A percentile compares a stretch with the other conserved stretches of the same genome.
These are phyloP conservation scores for Monosporascus sp. DNA, from an alignment of 2,329 filamentous ascomycete genomes.

Conservation along the genomic window DNA sequence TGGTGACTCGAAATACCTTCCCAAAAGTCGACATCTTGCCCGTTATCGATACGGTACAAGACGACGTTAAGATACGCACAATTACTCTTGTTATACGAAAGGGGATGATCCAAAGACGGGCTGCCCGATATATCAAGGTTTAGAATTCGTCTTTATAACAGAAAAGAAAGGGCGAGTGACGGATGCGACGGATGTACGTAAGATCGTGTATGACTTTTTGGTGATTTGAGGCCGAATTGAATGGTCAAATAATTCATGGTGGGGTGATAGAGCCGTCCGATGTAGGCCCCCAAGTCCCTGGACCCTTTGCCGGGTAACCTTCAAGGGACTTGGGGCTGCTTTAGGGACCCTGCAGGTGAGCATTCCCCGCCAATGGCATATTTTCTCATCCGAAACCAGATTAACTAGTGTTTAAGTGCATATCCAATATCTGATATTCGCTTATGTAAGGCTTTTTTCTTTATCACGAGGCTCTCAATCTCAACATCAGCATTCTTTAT, in stretches of 20 bases:
- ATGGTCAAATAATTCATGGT: no score
- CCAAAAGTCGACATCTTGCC: conserved; percentile 81
- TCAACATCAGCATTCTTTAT: not conserved
- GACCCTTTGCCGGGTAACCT: not conserved
- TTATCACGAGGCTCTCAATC: not conserved
- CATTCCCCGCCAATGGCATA: not conserved
- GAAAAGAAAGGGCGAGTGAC: no score
- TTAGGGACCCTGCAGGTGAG: not conserved
- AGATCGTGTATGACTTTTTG: no score
- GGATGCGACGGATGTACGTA: no score
- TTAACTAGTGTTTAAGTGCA: not conserved
- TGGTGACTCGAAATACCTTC: conserved; percentile 73
- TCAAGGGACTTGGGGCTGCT: not conserved
- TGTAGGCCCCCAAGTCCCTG: not conserved
- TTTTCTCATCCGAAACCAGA: not conserved
- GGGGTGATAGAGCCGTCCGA: no score
- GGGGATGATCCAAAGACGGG: no score
- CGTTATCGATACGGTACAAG: not conserved
- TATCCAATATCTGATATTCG: not conserved
- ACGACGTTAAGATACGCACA: no score
- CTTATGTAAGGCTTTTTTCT: not conserved
- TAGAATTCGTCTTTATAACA: no score
- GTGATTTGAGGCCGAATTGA: no score
- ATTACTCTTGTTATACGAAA: no score
- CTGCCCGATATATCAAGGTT: no score